Percentiles rank a stretch among this genome's conserved stretches.
These are phyloP conservation scores for Diplodia scrobiculata DNA, from an alignment of 2,329 filamentous ascomycete species.

Conservation along the genomic window DNA sequence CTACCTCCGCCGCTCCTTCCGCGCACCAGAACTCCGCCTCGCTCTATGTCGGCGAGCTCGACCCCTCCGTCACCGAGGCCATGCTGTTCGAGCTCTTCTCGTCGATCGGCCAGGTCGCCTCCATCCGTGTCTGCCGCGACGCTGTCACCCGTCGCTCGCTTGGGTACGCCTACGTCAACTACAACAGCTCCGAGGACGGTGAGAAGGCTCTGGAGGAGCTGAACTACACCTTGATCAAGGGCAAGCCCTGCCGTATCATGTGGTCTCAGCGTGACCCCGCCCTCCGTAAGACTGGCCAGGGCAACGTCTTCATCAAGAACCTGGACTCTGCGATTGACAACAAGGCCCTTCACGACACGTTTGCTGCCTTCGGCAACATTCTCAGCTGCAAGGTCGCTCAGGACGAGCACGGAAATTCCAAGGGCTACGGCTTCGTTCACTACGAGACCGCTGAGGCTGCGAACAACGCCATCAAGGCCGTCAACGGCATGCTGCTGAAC, in stretches of 20 bases:
- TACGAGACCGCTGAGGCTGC: slow-evolving; percentile 99
- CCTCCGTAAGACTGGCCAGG: slow-evolving; percentile 97
- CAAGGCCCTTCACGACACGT: slow-evolving; percentile 99
- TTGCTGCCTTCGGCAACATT: slow-evolving; percentile 97
- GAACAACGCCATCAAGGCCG: slow-evolving; percentile 96
- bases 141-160: slow-evolving; percentile 97
- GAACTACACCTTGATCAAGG: slow-evolving; percentile 99
- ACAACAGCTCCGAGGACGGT: slow-evolving; percentile 94
- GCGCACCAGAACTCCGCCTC: slow-evolving; percentile 93
- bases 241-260: slow-evolving; percentile 99
- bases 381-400: slow-evolving; percentile 99
- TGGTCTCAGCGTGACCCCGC: slow-evolving; percentile 99
- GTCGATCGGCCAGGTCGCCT: slow-evolving; percentile 96
- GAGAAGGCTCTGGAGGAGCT: slow-evolving; percentile 98
- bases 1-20: slow-evolving; percentile 68
- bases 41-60: slow-evolving; percentile 98
- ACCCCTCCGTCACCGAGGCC: slow-evolving; percentile 95
- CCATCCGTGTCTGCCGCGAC: slow-evolving; percentile 99
- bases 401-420: slow-evolving; percentile 94
- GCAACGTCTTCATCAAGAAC: slow-evolving; percentile 99
- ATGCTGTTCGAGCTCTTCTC: slow-evolving; percentile 99
- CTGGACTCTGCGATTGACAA: slow-evolving; percentile 98
- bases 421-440: slow-evolving; percentile 98
- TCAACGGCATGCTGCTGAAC: slow-evolving; percentile 99
- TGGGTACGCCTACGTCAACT: slow-evolving; percentile 99